Evolutionary conservation across 2,329 filamentous ascomycete genomes (phyloP), one percentile per base, ranked within the genome.

Genomic region (Paraphoma sp.): DNA sequence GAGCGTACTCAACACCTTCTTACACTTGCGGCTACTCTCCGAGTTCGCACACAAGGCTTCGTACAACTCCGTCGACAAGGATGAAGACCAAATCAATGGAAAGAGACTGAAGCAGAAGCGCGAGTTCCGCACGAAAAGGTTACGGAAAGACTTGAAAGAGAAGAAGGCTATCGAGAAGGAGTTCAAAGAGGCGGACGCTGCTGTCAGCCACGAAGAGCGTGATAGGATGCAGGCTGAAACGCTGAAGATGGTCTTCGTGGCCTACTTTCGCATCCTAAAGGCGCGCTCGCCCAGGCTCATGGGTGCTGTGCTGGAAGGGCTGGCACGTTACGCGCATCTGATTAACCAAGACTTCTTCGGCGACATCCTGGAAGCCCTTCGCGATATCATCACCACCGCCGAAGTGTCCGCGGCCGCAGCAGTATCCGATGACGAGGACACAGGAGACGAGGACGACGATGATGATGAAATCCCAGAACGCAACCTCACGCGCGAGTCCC

Each of bases 281-380:
- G 83, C 88, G 51, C 87, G 93, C 28, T 84, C 87, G 23, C 89
- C 92, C 12, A 87, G 90, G 64, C 86, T 99, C 16, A 98, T 97
- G 92, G 95, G 95, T n/a, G 93, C 94, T 12, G 93, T 97, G 0
- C 85, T 99, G 5, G 95, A 98, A 80, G 95, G 95, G 29, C 81
- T 99, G 18, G 93, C 94, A 48, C 93, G 93, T 73, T 99, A 96
- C 73, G 89, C 93, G 3, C 95, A 97, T 74, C 84, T 99, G 57
- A 99, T 99, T 83, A 99, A 99, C 80, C 93, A 99, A 73, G 92
- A 99, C 74, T 98, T 99, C 82, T 99, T 99, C 69, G 95, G 94
- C 29, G 95, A 99, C 73, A 84, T 99, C 30, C 86, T 99, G 10
- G 95, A 98, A 78, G 94, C 93, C 0, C 83, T 99, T 40, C 96